These are phyloP conservation scores for Sambucus nigra DNA, from an alignment of 129 eudicot genomes.

Conservation along the genomic window DNA sequence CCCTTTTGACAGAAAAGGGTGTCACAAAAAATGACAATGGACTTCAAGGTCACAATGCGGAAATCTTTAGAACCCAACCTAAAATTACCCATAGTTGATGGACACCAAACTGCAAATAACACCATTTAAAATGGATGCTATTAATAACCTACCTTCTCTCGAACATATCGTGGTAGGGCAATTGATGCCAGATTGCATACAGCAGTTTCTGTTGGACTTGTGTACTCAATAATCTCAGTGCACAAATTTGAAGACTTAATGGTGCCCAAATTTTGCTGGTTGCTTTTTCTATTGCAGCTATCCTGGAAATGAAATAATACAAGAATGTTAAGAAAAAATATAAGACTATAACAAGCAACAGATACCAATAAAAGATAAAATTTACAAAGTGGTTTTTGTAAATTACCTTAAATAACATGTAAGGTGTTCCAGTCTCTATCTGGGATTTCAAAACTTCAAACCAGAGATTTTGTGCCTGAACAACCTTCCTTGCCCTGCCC, in stretches of 20 bases:
- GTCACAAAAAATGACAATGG: no score
- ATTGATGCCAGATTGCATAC: constrained; percentile 93
- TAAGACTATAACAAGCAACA: no score
- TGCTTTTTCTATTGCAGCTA: constrained; percentile 87
- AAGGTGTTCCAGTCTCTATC: constrained; percentile 96
- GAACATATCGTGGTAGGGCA: constrained; percentile 87
- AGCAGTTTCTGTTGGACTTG: constrained; percentile 96
- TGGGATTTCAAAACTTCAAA: constrained; percentile 81
- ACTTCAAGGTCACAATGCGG: no score
- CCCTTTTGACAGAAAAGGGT: no score
- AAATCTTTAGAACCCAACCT: background rate
- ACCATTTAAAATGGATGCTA: no score
- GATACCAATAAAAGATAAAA: background rate
- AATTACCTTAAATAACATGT: constrained; percentile 96
- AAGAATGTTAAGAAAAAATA: background rate
- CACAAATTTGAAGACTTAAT: constrained; percentile 86
- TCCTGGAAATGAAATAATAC: constrained; percentile 35
- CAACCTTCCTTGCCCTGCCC: constrained; percentile 90
- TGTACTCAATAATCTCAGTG: constrained; percentile 83
- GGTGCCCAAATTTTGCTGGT: constrained; percentile 94
- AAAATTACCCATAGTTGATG: no score
- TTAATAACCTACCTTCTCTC: constrained; percentile 55
- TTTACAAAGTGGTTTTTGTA: constrained; percentile 1
- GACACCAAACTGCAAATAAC: no score
- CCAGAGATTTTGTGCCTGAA: constrained; percentile 84